Percentiles rank a stretch among this genome's conserved stretches.
phyloP scores from a whole-genome alignment of 805 yeast species.

The Wickerhamiella lipophila region DNA sequence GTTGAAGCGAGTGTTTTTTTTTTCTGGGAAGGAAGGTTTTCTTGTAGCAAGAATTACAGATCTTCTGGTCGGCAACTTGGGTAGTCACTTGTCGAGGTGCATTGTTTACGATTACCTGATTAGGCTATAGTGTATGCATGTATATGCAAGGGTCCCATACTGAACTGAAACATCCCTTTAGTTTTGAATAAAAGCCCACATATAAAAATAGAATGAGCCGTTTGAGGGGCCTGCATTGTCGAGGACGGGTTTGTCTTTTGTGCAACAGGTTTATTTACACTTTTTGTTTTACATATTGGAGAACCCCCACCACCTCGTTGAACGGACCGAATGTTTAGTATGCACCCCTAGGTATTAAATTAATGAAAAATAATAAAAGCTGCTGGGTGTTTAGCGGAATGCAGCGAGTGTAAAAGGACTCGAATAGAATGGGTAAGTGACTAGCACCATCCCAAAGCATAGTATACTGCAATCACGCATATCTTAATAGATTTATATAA shows the following conservation, averaged over 20 bases:
- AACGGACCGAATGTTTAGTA: too few species aligned
- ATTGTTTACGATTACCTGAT: conserved; percentile 11
- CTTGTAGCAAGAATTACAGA: neutral
- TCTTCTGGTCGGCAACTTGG: neutral
- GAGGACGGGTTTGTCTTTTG: too few species aligned
- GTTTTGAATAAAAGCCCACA: neutral
- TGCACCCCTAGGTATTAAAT: neutral
- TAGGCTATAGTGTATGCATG: conserved; percentile 2
- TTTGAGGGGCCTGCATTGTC: neutral
- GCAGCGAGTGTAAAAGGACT: too few species aligned
- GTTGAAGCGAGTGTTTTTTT: too few species aligned
- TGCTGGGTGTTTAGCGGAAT: neutral
- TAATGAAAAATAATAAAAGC: neutral
- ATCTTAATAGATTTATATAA: too few species aligned
- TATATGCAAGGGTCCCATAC: neutral
- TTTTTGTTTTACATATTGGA: too few species aligned
- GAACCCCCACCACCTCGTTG: too few species aligned
- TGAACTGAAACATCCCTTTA: neutral
- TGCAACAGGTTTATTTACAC: too few species aligned
- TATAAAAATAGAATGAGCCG: neutral
- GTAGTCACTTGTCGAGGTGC: neutral
- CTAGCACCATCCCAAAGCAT: too few species aligned
- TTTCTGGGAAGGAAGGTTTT: too few species aligned
- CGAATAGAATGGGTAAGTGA: too few species aligned
- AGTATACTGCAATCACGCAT: too few species aligned